Evolutionary conservation across 495 filamentous ascomycete species (phyloP), one percentile per base, ranked within the genome.

Genomic region (Tuber umbilicatum): DNA sequence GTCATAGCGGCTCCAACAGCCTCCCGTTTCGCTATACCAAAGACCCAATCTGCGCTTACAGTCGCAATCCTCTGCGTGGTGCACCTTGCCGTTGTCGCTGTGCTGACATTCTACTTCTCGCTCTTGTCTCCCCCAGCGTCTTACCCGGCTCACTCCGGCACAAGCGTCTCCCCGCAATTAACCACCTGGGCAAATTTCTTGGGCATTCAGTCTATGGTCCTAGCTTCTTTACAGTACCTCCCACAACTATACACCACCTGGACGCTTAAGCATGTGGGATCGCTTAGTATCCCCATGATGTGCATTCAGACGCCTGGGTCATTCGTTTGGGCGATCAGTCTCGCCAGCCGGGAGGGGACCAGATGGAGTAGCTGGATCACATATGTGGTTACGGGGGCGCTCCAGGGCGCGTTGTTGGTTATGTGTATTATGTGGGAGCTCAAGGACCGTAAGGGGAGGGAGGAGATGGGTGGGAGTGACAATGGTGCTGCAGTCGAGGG

Each of bases 361-460:
- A 94, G 93, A 19, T 99, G 95, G 95, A 98, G 96, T 84, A 91
- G 92, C 1, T 99, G 95, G 95, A 91, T 91, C 12, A 89, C 97
- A 41, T 93, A 92, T 80, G 85, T 96, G 67, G 86, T 97, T 70
- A 97, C 94, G 0, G 95, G 94, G 5, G 85, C 86, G 73, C 86
- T 98, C 84, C 95, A 99, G 83, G 96, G 93, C 35, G 86, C 87
- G n/a, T 83, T 99, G 71, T 85, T 99, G 70, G 86, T 80, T 35
- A 90, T 99, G 91, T 91, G 89, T 37, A 89, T 97, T 67, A 88
- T 87, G 74, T 99, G 93, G 81, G 91, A 96, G 82, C 41, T 87
- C 80, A 75, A 79, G 72, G 85, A 82, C 7, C 78, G 83, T 70
- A 76, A 73, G 60, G 72, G 71, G 27, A 78, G 71, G 69, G 55